These are phyloP conservation scores for Laguncularia racemosa DNA, from an alignment of 345 rosid genomes.

Conservation along the genomic window DNA sequence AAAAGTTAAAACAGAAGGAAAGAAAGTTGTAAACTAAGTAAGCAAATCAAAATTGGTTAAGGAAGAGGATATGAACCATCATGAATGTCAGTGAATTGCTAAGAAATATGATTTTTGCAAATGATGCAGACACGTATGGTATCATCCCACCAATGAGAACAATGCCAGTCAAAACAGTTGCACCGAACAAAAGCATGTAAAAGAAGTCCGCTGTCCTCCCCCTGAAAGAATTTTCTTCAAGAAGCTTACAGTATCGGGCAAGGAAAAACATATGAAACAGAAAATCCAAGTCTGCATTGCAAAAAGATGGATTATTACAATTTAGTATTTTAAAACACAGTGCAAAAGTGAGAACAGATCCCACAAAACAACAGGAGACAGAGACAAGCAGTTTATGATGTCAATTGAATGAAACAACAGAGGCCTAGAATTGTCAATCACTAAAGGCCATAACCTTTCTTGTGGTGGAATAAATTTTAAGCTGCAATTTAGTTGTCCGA, in stretches of 20 bases:
- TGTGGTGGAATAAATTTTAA: too few species aligned
- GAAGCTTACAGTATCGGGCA: conserved; percentile 96
- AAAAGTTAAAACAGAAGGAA: conserved; percentile 1
- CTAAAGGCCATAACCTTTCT: too few species aligned
- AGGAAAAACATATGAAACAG: conserved; percentile 99
- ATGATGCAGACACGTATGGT: conserved; percentile 83
- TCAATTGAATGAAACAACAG: too few species aligned
- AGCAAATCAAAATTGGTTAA: conserved; percentile 3
- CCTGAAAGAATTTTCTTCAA: conserved; percentile 95
- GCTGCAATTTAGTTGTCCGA: too few species aligned
- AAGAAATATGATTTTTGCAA: conserved; percentile 88
- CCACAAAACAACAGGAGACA: too few species aligned
- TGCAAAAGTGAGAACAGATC: not conserved
- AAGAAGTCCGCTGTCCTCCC: conserved; percentile 98
- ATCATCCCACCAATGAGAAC: conserved; percentile 94
- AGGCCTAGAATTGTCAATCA: too few species aligned
- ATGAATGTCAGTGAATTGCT: conserved; percentile 98
- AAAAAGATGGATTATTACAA: conserved; percentile 12
- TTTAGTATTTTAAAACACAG: not conserved
- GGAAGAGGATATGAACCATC: conserved; percentile 59
- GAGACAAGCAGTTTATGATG: too few species aligned
- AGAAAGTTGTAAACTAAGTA: not conserved
- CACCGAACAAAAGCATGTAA: conserved; percentile 96
- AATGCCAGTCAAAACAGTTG: conserved; percentile 74
- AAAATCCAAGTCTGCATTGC: conserved; percentile 79